Evolutionary conservation across 148 eudicot genomes (phyloP), one percentile per base, ranked within the genome.

Genomic region (Bassia scoparia): DNA sequence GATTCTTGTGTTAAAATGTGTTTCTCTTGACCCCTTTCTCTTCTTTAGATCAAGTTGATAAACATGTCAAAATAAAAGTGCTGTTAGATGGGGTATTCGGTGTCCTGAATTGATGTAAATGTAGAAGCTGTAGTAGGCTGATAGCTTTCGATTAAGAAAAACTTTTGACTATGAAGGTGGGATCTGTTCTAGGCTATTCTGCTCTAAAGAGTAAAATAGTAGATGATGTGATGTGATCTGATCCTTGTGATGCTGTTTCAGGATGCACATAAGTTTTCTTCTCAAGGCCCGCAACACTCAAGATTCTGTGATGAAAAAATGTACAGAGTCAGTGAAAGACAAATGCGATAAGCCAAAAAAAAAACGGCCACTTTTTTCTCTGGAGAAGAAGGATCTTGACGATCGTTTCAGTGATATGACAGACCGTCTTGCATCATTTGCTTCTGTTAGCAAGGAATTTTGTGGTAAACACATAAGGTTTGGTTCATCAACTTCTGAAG

Each of bases 351-450:
- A 71, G 61, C 75, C 16, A 69, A 72, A 68, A 44, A 75, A 68
- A 67, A 88, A 87, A 67, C 83, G 88, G 35, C 91, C 96, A 11
- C 85, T 86, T 66, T 80, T 89, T 55, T 80, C 93, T 31, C 76
- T 77, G 68, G 86, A 84, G 72, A 91, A 95, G 74, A 81, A 86
- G 78, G 80, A 86, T 77, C 68, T 95, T 76, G 93, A 95, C 83
- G 93, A 88, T 56, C 86, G 87, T 78, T 95, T 87, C 72, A 76
- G 77, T 78, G 66, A 59, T 30, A 81, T 91, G 48, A 76, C 87
- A 60, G 66, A 88, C 67, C 93, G 93, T 54, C 61, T 88, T 67
- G 81, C 84, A 41, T 82, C 89, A 49, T 87, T 91, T 81, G 80
- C 90, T 53, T 86, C 91, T 21, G 79, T 52, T 21, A 76, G 72